These are phyloP conservation scores for Apiospora phragmitis DNA, from an alignment of 2,329 filamentous ascomycete species.

Conservation along the genomic window DNA sequence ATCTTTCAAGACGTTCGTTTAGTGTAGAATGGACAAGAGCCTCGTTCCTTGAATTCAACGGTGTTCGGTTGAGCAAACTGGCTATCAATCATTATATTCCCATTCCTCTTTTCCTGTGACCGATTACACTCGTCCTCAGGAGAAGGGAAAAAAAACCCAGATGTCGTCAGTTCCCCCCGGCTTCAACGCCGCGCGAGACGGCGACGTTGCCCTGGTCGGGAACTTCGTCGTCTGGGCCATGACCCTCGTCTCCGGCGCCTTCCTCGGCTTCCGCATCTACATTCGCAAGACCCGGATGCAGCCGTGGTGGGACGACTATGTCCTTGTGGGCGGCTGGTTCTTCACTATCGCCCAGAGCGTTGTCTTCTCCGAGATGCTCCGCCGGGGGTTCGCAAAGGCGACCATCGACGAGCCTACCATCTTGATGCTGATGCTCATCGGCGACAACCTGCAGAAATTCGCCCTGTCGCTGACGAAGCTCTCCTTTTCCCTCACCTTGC, in stretches of 20 bases:
- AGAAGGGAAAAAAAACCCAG: not conserved
- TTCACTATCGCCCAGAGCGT: not conserved
- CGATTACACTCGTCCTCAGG: not conserved
- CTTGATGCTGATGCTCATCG: not conserved
- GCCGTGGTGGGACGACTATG: slow-evolving; percentile 4
- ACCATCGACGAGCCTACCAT: not conserved
- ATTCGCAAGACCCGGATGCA: not conserved
- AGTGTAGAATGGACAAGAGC: not conserved
- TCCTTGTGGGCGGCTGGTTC: not conserved
- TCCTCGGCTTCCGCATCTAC: not conserved
- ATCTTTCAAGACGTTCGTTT: not conserved
- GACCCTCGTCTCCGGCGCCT: not conserved
- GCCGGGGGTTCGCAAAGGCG: not conserved
- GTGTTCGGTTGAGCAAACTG: not conserved
- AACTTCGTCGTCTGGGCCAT: not conserved
- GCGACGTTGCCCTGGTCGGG: not conserved
- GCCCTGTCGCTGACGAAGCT: slow-evolving; percentile 39
- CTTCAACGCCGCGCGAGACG: not conserved
- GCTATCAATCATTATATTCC: not conserved
- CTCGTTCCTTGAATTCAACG: not conserved
- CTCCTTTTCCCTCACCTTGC: slow-evolving; percentile 37
- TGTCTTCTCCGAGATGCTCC: slow-evolving; percentile 4
- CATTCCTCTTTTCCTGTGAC: not conserved
- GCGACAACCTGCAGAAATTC: slow-evolving; percentile 15
- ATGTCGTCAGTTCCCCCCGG: not conserved